Percentiles rank a stretch among this genome's conserved stretches.
These are phyloP conservation scores for Fremontodendron californicum DNA, from an alignment of 345 rosid genomes.

Conservation along the genomic window DNA sequence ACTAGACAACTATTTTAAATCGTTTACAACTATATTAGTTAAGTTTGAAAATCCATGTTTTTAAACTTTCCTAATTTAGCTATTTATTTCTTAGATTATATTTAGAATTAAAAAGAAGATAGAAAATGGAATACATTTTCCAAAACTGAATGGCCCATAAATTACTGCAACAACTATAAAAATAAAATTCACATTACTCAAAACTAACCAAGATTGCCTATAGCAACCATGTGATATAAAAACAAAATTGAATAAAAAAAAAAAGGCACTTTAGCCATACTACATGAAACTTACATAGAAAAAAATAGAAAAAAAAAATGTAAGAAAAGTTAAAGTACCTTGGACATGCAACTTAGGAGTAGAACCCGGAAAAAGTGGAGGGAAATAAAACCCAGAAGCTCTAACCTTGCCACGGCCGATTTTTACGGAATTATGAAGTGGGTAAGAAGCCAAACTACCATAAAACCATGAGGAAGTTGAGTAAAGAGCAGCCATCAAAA, in stretches of 20 bases:
- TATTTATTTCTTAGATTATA: background rate
- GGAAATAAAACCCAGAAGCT: slow-evolving; percentile 2
- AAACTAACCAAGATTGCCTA: background rate
- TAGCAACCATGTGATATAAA: background rate
- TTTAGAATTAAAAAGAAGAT: background rate
- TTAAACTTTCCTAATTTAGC: background rate
- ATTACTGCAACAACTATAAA: background rate
- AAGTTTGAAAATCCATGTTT: background rate
- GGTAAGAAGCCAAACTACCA: slow-evolving; percentile 1
- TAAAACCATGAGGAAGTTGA: background rate
- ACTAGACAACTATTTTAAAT: background rate
- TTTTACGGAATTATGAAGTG: background rate
- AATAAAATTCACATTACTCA: background rate
- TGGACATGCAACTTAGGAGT: slow-evolving; percentile 12
- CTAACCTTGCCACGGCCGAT: background rate
- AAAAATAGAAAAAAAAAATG: no score
- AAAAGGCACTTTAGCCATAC: background rate
- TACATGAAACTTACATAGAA: background rate
- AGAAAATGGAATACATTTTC: background rate
- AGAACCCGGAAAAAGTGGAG: background rate
- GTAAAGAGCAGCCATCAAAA: slow-evolving; percentile 18
- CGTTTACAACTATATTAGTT: background rate
- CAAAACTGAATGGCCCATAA: background rate
- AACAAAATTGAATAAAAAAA: background rate
- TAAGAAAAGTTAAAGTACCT: slow-evolving; percentile 1